These are phyloP conservation scores for Zopfia rhizophila DNA, from an alignment of 2,329 filamentous ascomycete species.

Conservation along the genomic window DNA sequence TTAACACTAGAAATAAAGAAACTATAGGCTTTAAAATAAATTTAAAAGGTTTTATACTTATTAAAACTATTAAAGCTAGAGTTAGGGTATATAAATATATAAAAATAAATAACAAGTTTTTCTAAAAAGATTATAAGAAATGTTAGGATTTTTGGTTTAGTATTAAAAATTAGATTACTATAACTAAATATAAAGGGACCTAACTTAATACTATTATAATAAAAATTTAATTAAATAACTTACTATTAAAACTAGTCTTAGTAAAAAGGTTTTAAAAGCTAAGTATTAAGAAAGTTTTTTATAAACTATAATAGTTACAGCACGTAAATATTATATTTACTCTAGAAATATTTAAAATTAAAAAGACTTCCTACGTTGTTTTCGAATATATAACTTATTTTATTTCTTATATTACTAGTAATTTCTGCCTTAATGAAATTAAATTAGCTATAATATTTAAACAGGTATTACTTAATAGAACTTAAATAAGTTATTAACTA, in stretches of 20 bases:
- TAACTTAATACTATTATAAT: constrained; percentile 9
- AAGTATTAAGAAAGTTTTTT: constrained; percentile 5
- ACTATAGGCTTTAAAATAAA: constrained; percentile 1
- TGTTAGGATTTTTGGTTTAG: constrained; percentile 15
- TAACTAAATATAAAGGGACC: constrained; percentile 12
- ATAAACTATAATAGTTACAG: constrained; percentile 7
- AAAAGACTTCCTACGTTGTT: constrained; percentile 11
- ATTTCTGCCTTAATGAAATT: constrained; percentile 16
- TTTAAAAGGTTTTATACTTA: constrained; percentile 6
- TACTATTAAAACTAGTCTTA: constrained; percentile 8
- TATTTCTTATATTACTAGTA: constrained; percentile 17
- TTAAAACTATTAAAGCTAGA: constrained; percentile 2
- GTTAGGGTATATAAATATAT: constrained; percentile 18
- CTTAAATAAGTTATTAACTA: too few relatives aligned
- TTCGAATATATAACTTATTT: constrained; percentile 20
- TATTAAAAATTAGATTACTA: constrained; percentile 14
- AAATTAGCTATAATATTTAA: constrained; percentile 14
- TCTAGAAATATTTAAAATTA: constrained; percentile 11
- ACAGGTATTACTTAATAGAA: constrained; percentile 16
- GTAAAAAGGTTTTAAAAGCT: constrained; percentile 9
- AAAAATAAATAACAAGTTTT: constrained; percentile 11
- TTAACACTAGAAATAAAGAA: too few relatives aligned
- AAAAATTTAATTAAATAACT: constrained; percentile 12
- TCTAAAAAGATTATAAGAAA: constrained; percentile 16
- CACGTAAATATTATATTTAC: constrained; percentile 11